A percentile compares a stretch with the other conserved stretches of the same genome.
These are phyloP conservation scores for Cunninghamia lanceolata DNA, from an alignment of 75 land plant genomes.

Conservation along the genomic window DNA sequence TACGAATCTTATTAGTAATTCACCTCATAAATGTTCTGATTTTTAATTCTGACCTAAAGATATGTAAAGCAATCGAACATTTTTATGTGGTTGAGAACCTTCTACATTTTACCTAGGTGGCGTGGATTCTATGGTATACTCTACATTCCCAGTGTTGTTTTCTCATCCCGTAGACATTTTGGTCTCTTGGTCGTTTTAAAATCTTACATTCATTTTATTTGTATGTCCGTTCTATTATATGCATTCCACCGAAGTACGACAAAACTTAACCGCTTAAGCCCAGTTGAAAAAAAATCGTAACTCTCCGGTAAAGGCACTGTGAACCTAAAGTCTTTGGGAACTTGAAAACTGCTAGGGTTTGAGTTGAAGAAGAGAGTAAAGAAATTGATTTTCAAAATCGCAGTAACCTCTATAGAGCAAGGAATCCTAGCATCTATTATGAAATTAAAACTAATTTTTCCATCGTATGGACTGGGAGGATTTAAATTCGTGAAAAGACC, in stretches of 20 bases:
- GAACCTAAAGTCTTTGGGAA: not conserved
- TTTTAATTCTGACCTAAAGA: too few relatives aligned
- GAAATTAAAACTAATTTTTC: not conserved
- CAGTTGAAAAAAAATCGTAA: not conserved
- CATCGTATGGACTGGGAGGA: not conserved
- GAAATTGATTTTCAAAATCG: not conserved
- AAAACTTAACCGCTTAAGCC: not conserved
- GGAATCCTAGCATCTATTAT: not conserved
- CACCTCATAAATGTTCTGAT: too few relatives aligned
- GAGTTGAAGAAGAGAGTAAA: not conserved
- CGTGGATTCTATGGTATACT: not conserved
- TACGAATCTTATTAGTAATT: too few relatives aligned
- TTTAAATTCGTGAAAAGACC: not conserved
- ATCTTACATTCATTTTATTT: not conserved
- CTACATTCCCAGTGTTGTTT: not conserved
- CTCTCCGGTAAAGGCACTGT: not conserved
- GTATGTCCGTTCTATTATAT: not conserved
- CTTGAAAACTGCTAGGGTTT: not conserved
- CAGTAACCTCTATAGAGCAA: not conserved
- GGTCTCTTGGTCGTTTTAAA: not conserved
- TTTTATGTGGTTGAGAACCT: too few relatives aligned
- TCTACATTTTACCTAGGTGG: not conserved
- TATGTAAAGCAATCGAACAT: too few relatives aligned
- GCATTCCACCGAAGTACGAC: not conserved
- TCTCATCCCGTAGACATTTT: not conserved